Evolutionary conservation across 176 grass and related monocot species (phyloP).

Genomic region (Eragrostis curvula): DNA sequence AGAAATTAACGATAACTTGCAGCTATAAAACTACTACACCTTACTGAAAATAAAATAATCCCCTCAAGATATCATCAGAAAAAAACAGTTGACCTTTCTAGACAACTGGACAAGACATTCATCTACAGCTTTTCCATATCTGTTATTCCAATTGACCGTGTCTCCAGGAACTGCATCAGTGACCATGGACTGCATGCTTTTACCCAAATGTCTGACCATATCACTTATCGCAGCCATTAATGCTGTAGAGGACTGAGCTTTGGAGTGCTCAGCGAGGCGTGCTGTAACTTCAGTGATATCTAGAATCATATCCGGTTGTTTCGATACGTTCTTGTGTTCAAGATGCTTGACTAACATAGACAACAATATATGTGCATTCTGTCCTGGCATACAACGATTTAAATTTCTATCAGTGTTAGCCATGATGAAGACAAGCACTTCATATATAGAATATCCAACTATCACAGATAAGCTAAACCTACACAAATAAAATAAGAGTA

Average conservation of each 20-base stretch:
- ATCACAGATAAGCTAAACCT: constrained; percentile 5
- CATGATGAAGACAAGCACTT: constrained; percentile 33
- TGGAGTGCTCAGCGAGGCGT: constrained; percentile 72
- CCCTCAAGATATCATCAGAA: constrained; percentile 18
- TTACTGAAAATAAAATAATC: neutral
- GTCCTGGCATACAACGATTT: constrained; percentile 64
- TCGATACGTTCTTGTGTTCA: constrained; percentile 80
- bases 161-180: constrained; percentile 38
- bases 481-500: constrained; percentile 17
- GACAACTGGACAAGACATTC: constrained; percentile 87
- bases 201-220: constrained; percentile 83
- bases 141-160: constrained; percentile 60
- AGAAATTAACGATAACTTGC: constrained; percentile 30
- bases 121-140: constrained; percentile 67
- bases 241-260: constrained; percentile 76
- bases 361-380: constrained; percentile 84
- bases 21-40: constrained; percentile 17
- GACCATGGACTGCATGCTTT: constrained; percentile 69
- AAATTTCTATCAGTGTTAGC: constrained; percentile 43
- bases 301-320: constrained; percentile 78
- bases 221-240: constrained; percentile 84
- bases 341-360: constrained; percentile 96
- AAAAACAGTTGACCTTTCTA: constrained; percentile 58
- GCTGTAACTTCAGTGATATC: constrained; percentile 84
- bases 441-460: constrained; percentile 24